Evolutionary conservation across 2,329 filamentous ascomycete species (phyloP).

Genomic region (Daldinia sp.): DNA sequence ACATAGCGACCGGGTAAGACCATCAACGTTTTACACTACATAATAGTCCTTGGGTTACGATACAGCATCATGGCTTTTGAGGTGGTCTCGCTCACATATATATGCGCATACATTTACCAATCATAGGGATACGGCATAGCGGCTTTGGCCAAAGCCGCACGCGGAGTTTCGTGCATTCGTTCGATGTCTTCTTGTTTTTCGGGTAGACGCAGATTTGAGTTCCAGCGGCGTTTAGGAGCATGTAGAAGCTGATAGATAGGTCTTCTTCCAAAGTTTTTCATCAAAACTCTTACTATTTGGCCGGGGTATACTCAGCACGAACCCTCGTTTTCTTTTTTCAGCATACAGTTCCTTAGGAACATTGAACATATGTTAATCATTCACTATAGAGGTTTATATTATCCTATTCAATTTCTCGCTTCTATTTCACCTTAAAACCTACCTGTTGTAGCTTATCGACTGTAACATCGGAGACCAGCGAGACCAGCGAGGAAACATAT

Average conservation of each 20-base stretch:
- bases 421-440: neutral
- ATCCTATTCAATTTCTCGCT: neutral
- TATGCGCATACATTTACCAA: conserved; percentile 37
- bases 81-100: conserved; percentile 41
- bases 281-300: conserved; percentile 25
- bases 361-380: neutral
- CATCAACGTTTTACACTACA: conserved; percentile 12
- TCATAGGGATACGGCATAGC: conserved; percentile 41
- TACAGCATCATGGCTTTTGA: conserved; percentile 29
- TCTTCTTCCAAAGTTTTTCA: conserved; percentile 32
- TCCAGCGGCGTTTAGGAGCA: conserved; percentile 38
- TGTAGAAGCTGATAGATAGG: conserved; percentile 41
- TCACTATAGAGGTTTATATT: neutral
- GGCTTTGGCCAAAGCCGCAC: conserved; percentile 42
- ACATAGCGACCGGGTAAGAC: conserved; percentile 15
- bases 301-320: conserved; percentile 8
- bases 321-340: conserved; percentile 18
- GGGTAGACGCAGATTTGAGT: conserved; percentile 36
- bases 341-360: neutral
- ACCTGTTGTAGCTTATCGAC: neutral
- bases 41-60: conserved; percentile 35
- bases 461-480: neutral
- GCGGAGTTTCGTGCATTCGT: conserved; percentile 37
- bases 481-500: neutral
- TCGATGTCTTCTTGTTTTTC: conserved; percentile 21